Evolutionary conservation across 208 protist genomes (phyloP), one percentile per base, ranked within the genome.

Genomic region (Strigomonas culicis): DNA sequence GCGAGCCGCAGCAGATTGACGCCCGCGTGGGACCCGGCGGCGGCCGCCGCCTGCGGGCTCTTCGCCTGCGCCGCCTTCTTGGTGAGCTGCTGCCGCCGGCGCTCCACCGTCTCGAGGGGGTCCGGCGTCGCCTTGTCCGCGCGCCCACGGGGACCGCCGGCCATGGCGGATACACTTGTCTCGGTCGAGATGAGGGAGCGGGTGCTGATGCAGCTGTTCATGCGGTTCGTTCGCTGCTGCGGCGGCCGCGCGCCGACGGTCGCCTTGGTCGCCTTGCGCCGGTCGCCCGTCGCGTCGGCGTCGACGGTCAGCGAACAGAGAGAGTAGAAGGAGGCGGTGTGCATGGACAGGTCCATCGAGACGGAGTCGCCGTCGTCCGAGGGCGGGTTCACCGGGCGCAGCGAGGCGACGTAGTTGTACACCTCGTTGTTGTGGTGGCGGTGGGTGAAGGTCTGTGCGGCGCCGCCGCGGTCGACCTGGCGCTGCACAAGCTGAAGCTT

Each of bases 401-500:
- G 15, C 11, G 39, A 44, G 39, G 39, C 32, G 10, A 13, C 10
- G 32, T 39, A 39, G 32, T 6, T 44, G 15, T 44, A n/a, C 8
- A 19, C 19, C 1, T 19, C 19, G 10, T 44, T 4, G 10, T 6
- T 44, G 39, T 44, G 8, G 39, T 17, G 8, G 13, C 39, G 39
- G 39, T 44, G 8, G 10, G 39, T 44, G 15, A 44, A 44, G 8
- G 39, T 44, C 39, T 44, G 39, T 6, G 39, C 39, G 8, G 8
- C 39, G 39, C 39, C 39, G 39, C 39, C 39, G 15, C 39, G 39
- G 39, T 44, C 39, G 15, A 19, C 39, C 13, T 44, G 39, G 11
- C 39, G 47, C 0, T 19, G 19, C 24, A 60, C 30, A 22, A 67
- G 22, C 25, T 63, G 39, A 17, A 65, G 51, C 50, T 66, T 65